phyloP scores from a whole-genome alignment of 768 basidiomycete genomes.

The Xanthoconium purpureum region DNA sequence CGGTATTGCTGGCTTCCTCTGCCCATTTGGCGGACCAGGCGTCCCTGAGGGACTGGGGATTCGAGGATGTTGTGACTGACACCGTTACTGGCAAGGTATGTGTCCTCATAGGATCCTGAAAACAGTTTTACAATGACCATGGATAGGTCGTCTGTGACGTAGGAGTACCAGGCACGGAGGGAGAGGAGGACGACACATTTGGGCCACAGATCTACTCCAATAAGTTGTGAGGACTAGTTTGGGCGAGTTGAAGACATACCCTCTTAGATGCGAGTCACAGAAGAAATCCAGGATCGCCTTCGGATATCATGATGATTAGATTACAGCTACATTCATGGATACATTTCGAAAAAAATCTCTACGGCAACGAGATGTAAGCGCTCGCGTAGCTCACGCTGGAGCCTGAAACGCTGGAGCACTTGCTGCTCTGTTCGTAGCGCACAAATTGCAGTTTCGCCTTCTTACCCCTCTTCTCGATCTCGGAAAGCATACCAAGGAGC shows the following conservation, averaged over 20 bases:
- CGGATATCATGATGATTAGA: not conserved
- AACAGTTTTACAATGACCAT: not conserved
- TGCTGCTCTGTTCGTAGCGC: slow-evolving; percentile 89
- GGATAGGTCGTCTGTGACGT: slow-evolving; percentile 65
- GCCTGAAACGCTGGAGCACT: slow-evolving; percentile 62
- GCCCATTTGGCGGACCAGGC: slow-evolving; percentile 54
- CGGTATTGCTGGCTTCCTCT: slow-evolving; percentile 50
- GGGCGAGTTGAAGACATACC: not conserved
- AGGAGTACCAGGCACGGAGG: slow-evolving; percentile 67
- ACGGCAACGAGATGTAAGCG: slow-evolving; percentile 64
- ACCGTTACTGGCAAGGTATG: slow-evolving; percentile 56
- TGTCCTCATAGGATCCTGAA: slow-evolving; percentile 12
- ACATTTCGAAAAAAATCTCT: slow-evolving; percentile 7
- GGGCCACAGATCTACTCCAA: slow-evolving; percentile 44
- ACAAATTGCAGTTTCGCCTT: slow-evolving; percentile 67
- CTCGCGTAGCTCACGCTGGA: slow-evolving; percentile 98
- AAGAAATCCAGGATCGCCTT: not conserved
- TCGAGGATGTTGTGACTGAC: slow-evolving; percentile 62
- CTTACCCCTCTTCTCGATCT: slow-evolving; percentile 45
- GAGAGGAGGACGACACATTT: slow-evolving; percentile 52
- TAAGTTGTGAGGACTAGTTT: not conserved
- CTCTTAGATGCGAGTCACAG: not conserved
- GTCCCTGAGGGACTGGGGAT: slow-evolving; percentile 71
- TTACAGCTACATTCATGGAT: not conserved
- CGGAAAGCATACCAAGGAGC: slow-evolving; percentile 71